A percentile compares a stretch with the other conserved stretches of the same genome.
Evolutionary conservation across 805 yeast species (phyloP).

Genomic region (Debaryomyces castellii): DNA sequence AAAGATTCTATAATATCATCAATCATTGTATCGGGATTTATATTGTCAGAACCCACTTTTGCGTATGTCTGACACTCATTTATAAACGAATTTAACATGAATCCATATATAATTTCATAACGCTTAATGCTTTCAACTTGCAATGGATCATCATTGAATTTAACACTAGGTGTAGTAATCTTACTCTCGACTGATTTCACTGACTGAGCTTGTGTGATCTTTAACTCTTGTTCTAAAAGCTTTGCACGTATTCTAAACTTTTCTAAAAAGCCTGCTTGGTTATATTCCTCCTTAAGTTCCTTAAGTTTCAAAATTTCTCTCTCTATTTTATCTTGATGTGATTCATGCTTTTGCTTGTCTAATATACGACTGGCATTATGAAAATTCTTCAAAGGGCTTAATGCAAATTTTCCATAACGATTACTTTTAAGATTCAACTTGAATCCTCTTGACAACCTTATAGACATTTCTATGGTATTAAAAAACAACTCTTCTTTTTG

Average conservation of each 20-base stretch:
- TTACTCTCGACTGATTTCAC: slow-evolving; percentile 10
- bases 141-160: slow-evolving; percentile 19
- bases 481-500: background rate
- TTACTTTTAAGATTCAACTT: background rate
- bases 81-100: slow-evolving; percentile 23
- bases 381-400: slow-evolving; percentile 1
- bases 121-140: slow-evolving; percentile 13
- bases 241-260: slow-evolving; percentile 20
- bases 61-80: slow-evolving; percentile 20
- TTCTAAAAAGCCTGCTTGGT: slow-evolving; percentile 23
- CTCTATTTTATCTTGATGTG: slow-evolving; percentile 12
- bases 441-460: slow-evolving; percentile 6
- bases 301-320: slow-evolving; percentile 22
- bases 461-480: slow-evolving; percentile 3
- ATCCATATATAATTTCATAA: slow-evolving; percentile 15
- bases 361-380: slow-evolving; percentile 4
- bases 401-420: background rate
- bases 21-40: slow-evolving; percentile 19
- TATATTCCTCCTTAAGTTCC: slow-evolving; percentile 20
- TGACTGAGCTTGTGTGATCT: slow-evolving; percentile 19
- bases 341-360: slow-evolving; percentile 2
- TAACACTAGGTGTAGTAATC: slow-evolving; percentile 14
- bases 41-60: slow-evolving; percentile 4
- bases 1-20: slow-evolving; percentile 21
- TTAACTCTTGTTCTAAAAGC: slow-evolving; percentile 21